Base-by-base conservation (phyloP, 1,284 basidiomycete species). In the Gomphus bonarii region DNA sequence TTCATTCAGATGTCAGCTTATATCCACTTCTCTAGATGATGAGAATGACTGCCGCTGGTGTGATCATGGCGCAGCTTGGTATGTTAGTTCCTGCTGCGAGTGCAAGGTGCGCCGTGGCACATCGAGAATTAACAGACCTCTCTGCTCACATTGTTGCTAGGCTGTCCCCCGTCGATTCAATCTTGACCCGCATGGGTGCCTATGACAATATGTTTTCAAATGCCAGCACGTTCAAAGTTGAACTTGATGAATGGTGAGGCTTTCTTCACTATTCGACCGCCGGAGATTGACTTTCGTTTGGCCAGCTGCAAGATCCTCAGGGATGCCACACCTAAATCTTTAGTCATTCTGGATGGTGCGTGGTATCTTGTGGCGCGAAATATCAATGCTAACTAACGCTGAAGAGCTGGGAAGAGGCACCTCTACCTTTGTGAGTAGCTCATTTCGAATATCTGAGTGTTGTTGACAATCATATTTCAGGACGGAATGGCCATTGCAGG, bases 61-160 rank as follows among this genome's bases (percentile, higher is more conserved):
- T 97, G 84, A 97, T 98, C 63, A 90, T 97, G 84, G 95, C 94
- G 8, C 95, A 98, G 68, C 75, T 99, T 18, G 97, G 97, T n/a
- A 99, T 98, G 86, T 82, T 89, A 54, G 92, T 99, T 2, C 97
- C 97, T 2, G 95, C 97, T 0, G 70, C 78, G 36, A 79, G 73
- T 54, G 97, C 95, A 30, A 78, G 81, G 88, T 89, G 63, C 58
- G 76, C 67, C 10, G 33, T 35, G 28, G 14, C 20, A 14, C 18
- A 14, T 31, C 20, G 40, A 40, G 36, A 47, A 46, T 40, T 28
- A 50, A 42, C 2, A 3, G 12, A 57, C 3, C 40, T 22, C 40
- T 22, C 7, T 40, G 47, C 16, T 5, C 62, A 59, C 18, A 55
- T 30, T 38, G 10, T 38, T 0, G 46, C 40, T 58, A 91, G 88